These are phyloP conservation scores for Cytospora piceae DNA, from an alignment of 2,329 filamentous ascomycete genomes.

Conservation along the genomic window DNA sequence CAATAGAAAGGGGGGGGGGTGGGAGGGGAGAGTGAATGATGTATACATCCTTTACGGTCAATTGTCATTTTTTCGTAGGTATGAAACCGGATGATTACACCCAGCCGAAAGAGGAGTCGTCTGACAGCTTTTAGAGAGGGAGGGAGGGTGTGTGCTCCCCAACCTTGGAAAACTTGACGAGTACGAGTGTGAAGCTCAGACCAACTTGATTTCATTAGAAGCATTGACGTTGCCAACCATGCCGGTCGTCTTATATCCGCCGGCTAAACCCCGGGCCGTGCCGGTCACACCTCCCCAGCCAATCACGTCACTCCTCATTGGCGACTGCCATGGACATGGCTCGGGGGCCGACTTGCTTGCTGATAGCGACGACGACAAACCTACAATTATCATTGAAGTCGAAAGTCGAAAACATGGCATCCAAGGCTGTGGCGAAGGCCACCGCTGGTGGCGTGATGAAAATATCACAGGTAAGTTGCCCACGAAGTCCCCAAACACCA, in stretches of 20 bases:
- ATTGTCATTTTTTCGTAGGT: not conserved
- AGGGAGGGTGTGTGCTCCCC: not conserved
- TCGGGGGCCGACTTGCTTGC: conserved; percentile 20
- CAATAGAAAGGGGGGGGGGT: too few species aligned
- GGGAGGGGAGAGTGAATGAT: not conserved
- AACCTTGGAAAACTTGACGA: not conserved
- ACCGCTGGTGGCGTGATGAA: conserved; percentile 57
- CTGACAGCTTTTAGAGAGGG: not conserved
- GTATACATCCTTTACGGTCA: not conserved
- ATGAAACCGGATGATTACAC: not conserved
- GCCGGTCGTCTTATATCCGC: not conserved
- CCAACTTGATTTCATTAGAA: not conserved
- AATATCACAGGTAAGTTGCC: conserved; percentile 59
- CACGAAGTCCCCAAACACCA: conserved; percentile 27
- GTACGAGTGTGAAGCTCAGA: not conserved
- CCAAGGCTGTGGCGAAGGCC: conserved; percentile 62
- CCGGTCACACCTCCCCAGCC: conserved; percentile 11
- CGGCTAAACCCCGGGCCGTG: conserved; percentile 23
- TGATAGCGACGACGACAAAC: conserved; percentile 23
- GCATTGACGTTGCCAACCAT: not conserved
- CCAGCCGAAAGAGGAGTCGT: not conserved
- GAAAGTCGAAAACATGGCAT: conserved; percentile 58
- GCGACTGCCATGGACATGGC: conserved; percentile 18
- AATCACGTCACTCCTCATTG: conserved; percentile 24
- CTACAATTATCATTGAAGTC: conserved; percentile 29